Conservation (phyloP, 495 filamentous ascomycete species). For the Thozetella sp. region DNA sequence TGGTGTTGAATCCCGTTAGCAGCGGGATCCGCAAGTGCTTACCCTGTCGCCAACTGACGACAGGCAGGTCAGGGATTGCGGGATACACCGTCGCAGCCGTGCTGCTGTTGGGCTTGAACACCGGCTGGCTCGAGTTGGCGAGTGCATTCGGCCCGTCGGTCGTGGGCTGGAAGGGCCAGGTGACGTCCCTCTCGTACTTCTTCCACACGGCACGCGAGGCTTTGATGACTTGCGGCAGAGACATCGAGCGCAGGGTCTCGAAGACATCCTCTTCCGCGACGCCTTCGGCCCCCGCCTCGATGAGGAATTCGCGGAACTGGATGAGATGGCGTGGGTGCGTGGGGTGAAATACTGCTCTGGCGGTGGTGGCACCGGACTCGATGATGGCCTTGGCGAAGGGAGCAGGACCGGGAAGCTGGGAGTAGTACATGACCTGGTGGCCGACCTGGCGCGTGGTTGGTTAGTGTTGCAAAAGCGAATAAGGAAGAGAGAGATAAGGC, state of each 20-base stretch:
- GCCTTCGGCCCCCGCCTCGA: slow-evolving; percentile 37
- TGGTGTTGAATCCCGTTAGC: slow-evolving; percentile 65
- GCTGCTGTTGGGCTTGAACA: not conserved
- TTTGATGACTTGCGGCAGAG: slow-evolving; percentile 40
- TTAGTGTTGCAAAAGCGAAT: not conserved
- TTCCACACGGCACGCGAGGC: slow-evolving; percentile 56
- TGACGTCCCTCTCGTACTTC: slow-evolving; percentile 53
- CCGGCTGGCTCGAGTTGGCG: slow-evolving; percentile 16
- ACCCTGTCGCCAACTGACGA: slow-evolving; percentile 54
- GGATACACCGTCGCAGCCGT: slow-evolving; percentile 20
- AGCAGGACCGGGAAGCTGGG: slow-evolving; percentile 21
- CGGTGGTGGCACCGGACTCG: slow-evolving; percentile 64
- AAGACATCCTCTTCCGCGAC: slow-evolving; percentile 48
- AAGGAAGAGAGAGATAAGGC: not conserved
- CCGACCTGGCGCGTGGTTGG: slow-evolving; percentile 48
- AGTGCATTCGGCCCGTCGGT: slow-evolving; percentile 53
- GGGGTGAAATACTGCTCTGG: slow-evolving; percentile 59
- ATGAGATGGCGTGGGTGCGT: slow-evolving; percentile 57
- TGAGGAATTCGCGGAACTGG: slow-evolving; percentile 62
- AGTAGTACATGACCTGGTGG: slow-evolving; percentile 62
- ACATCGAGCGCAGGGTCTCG: slow-evolving; percentile 48
- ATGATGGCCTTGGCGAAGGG: slow-evolving; percentile 66
- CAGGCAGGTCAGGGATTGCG: slow-evolving; percentile 56
- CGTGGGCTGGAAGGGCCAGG: slow-evolving; percentile 71
- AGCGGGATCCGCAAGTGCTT: slow-evolving; percentile 60